A percentile compares a stretch with the other conserved stretches of the same genome.
Conservation (phyloP, 2,329 filamentous ascomycete genomes). For the Aspergillus awamori region DNA sequence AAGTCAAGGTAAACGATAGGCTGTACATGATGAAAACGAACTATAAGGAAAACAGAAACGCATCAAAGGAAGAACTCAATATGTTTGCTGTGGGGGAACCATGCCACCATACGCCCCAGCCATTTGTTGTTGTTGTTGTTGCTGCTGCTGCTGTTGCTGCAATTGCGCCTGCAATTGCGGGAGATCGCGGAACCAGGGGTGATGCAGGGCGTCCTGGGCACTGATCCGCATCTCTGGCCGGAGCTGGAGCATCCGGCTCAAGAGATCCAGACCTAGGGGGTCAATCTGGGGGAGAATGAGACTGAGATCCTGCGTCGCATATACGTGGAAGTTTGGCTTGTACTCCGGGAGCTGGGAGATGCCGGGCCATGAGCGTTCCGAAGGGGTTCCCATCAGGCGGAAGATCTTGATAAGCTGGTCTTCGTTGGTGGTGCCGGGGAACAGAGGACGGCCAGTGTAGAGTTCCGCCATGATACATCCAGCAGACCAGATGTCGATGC, state of each 20-base stretch:
- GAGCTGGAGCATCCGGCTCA: constrained; percentile 89
- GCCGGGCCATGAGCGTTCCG: constrained; percentile 91
- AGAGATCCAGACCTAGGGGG: constrained; percentile 78
- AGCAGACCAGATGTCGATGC: constrained; percentile 98
- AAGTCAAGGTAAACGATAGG: not conserved
- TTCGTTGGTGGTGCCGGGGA: constrained; percentile 97
- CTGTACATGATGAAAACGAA: not conserved
- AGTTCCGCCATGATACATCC: constrained; percentile 99
- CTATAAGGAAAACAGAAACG: not conserved
- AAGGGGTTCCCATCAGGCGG: constrained; percentile 96
- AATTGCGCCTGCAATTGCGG: constrained; percentile 58
- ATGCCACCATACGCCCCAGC: constrained; percentile 43
- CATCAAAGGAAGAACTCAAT: constrained; percentile 24
- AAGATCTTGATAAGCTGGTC: constrained; percentile 98
- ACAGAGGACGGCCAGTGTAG: constrained; percentile 93
- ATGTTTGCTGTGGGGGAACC: constrained; percentile 40
- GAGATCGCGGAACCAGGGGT: constrained; percentile 84
- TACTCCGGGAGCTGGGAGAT: constrained; percentile 97
- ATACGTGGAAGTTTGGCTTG: constrained; percentile 92
- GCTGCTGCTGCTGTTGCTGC: constrained; percentile 42
- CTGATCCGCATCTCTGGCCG: constrained; percentile 89
- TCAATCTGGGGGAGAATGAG: constrained; percentile 91
- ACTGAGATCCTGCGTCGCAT: constrained; percentile 85
- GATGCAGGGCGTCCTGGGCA: constrained; percentile 80
- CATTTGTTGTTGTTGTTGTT: constrained; percentile 31